Percentiles rank a stretch among this genome's conserved stretches.
phyloP scores from a whole-genome alignment of 2,329 filamentous ascomycete genomes.

The Aspergillus sp. region DNA sequence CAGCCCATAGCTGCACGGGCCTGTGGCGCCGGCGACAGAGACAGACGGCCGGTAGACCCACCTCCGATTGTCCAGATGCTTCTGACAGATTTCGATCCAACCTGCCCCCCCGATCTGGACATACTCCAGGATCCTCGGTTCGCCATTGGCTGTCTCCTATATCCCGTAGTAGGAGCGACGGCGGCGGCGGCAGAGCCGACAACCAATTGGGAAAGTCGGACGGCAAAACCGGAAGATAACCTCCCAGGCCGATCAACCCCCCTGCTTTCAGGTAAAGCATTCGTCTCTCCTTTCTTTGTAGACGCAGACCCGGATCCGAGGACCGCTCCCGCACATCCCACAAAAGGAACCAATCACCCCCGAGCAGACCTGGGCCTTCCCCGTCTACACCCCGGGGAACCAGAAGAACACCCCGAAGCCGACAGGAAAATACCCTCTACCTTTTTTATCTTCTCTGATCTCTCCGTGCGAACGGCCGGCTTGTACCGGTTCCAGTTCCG shows the following conservation, averaged over 20 bases:
- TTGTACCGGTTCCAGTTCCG: constrained; percentile 39
- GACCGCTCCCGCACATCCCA: constrained; percentile 33
- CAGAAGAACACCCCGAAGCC: constrained; percentile 6
- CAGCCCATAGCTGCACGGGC: constrained; percentile 40
- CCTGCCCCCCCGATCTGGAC: constrained; percentile 28
- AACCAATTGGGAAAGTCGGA: neutral
- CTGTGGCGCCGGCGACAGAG: constrained; percentile 40
- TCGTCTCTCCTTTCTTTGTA: constrained; percentile 37
- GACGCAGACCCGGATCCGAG: constrained; percentile 36
- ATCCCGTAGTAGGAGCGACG: constrained; percentile 21
- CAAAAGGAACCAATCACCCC: constrained; percentile 1
- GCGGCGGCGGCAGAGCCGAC: constrained; percentile 1
- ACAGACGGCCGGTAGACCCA: constrained; percentile 40
- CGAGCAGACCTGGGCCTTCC: neutral
- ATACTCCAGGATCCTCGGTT: constrained; percentile 34
- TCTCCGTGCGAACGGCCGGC: constrained; percentile 40
- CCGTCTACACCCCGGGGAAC: constrained; percentile 1
- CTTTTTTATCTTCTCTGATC: constrained; percentile 43
- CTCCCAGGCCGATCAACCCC: constrained; percentile 18
- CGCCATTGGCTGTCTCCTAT: constrained; percentile 38
- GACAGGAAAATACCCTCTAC: constrained; percentile 24
- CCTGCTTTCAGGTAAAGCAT: constrained; percentile 31
- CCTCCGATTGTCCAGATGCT: constrained; percentile 42
- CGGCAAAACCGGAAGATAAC: constrained; percentile 9
- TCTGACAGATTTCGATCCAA: constrained; percentile 36